Evolutionary conservation across 179 eudicot species (phyloP), one percentile per base, ranked within the genome.

Genomic region (Sideroxylon spinosum): DNA sequence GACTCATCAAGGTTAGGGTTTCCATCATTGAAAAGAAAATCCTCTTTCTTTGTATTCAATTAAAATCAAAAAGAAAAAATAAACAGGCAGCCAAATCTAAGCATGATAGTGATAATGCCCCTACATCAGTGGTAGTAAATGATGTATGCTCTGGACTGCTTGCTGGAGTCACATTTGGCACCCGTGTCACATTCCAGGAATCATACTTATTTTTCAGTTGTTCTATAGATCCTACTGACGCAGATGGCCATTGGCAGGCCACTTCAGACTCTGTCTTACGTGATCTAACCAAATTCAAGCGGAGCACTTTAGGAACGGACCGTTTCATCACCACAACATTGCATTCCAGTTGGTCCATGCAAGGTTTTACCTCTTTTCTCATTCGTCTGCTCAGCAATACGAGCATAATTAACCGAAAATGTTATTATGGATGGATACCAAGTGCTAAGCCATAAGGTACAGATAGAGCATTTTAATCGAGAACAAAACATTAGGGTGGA

Each of bases 321-420:
- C 86, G 82, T 82, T 86, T 92, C 90, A 91, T 88, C 9, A 88
- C 78, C 60, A 91, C 90, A 66, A 92, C 82, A 78, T 92, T 92
- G 88, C 97, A 92, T 14, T 91, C 88, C 53, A 92, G 91, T 76
- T 86, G 85, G 65, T 92, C 93, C 86, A 88, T 78, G 81, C 97
- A 92, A 60, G 77, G 76, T 70, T 87, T 86, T 25, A 84, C 92
- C 86, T 92, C 97, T 67, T 78, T 84, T 76, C 88, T 87, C 71
- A 91, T 83, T 32, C 60, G 75, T 65, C 97, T 92, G 88, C 71
- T 67, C 62, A 77, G 37, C 14, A 48, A 53, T 61, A 29, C 66
- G 76, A 65, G 25, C 48, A 63, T 28, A 79, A 66, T 71, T 32
- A 69, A 48, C 59, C 28, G 14, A 64, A 78, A 56, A 48, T 7